phyloP scores from a whole-genome alignment of 345 rosid species.

The Acer saccharum region DNA sequence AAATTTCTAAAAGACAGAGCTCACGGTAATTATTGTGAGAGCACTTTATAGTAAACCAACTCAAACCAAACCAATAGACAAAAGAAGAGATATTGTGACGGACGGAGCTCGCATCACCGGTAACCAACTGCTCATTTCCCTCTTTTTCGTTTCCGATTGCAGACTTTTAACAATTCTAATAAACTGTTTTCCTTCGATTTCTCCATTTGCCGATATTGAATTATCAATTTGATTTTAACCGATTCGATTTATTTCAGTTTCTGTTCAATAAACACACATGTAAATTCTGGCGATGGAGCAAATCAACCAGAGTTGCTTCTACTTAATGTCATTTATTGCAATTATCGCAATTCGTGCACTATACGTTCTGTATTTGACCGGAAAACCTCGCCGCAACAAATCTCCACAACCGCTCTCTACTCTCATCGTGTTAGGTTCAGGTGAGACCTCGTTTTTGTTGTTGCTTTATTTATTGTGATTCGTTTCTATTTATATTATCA shows the following conservation, averaged over 20 bases:
- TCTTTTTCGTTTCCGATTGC: not conserved
- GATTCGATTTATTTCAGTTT: not conserved
- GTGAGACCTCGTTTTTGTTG: constrained; percentile 25
- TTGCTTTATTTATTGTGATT: not conserved
- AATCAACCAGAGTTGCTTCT: not conserved
- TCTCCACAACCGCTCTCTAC: constrained; percentile 43
- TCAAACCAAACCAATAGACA: too few species aligned
- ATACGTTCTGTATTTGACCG: constrained; percentile 38
- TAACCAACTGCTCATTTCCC: not conserved
- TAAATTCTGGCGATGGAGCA: not conserved
- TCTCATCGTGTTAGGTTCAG: constrained; percentile 67
- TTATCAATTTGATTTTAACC: not conserved
- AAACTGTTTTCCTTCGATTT: too few species aligned
- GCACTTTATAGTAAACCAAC: too few species aligned
- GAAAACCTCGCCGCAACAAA: constrained; percentile 46
- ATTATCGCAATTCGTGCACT: constrained; percentile 31
- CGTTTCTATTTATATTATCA: not conserved
- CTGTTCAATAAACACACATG: too few species aligned
- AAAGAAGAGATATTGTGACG: not conserved
- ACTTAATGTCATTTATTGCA: not conserved
- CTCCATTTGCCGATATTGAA: not conserved
- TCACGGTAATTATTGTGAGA: too few species aligned
- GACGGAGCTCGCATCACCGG: not conserved
- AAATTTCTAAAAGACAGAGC: too few species aligned
- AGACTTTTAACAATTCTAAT: not conserved